phyloP scores from a whole-genome alignment of 2,329 filamentous ascomycete genomes.

The Paecilomyces niveus region DNA sequence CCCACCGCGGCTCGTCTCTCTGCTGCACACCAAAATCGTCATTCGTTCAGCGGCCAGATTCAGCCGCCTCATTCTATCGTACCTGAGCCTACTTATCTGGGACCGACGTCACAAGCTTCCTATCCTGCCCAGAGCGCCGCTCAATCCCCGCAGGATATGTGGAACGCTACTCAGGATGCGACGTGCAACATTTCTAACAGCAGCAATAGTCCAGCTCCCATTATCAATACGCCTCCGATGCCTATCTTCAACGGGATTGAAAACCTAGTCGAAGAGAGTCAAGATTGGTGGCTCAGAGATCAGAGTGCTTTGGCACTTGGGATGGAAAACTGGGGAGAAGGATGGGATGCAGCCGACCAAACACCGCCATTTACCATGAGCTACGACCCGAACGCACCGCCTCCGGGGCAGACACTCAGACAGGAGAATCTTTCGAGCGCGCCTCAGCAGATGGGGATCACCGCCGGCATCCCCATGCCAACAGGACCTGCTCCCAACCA shows the following conservation, averaged over 20 bases:
- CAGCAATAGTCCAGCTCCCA: conserved; percentile 18
- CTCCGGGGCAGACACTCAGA: background rate
- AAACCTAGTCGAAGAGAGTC: conserved; percentile 54
- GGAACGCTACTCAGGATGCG: conserved; percentile 23
- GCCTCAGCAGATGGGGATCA: background rate
- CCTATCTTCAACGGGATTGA: conserved; percentile 55
- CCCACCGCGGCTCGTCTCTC: conserved; percentile 12
- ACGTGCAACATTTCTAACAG: conserved; percentile 13
- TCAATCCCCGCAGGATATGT: conserved; percentile 23
- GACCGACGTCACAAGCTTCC: conserved; percentile 16
- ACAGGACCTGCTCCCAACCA: background rate
- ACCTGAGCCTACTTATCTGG: conserved; percentile 27
- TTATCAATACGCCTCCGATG: conserved; percentile 39
- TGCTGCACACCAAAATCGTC: conserved; percentile 12
- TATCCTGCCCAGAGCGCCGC: conserved; percentile 12
- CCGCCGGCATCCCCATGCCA: background rate
- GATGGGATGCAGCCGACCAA: conserved; percentile 18
- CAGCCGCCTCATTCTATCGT: conserved; percentile 14
- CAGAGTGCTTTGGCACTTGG: conserved; percentile 54
- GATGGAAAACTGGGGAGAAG: conserved; percentile 53
- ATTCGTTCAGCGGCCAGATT: conserved; percentile 11
- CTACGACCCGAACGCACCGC: conserved; percentile 6
- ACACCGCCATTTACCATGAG: conserved; percentile 7
- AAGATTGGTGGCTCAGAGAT: conserved; percentile 60
- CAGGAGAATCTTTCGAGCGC: background rate